Conservation (phyloP, 805 yeast genomes). For the Kluyveromyces aestuarii region DNA sequence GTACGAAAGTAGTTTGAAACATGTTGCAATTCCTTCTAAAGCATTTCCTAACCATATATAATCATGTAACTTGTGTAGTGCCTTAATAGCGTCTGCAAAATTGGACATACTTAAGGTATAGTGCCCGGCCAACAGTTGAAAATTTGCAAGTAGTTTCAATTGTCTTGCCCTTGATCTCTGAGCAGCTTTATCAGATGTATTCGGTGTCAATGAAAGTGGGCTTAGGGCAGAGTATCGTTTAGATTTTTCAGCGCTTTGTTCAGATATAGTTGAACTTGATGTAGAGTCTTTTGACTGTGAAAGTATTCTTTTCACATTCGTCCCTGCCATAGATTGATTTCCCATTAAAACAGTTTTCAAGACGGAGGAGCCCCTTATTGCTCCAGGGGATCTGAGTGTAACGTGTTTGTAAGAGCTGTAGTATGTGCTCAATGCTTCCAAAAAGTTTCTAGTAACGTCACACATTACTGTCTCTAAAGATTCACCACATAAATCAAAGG, state of each 20-base stretch:
- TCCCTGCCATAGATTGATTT: slow-evolving; percentile 4
- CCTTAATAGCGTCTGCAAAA: slow-evolving; percentile 62
- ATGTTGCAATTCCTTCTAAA: slow-evolving; percentile 69
- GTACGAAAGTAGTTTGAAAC: slow-evolving; percentile 50
- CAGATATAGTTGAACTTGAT: slow-evolving; percentile 5
- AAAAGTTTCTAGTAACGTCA: slow-evolving; percentile 57
- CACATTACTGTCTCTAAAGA: slow-evolving; percentile 58
- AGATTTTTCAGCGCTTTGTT: neutral
- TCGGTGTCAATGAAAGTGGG: slow-evolving; percentile 19
- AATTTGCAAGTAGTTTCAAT: slow-evolving; percentile 63
- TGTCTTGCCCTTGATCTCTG: slow-evolving; percentile 62
- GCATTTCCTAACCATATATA: slow-evolving; percentile 84
- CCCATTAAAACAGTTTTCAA: slow-evolving; percentile 28
- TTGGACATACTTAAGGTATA: slow-evolving; percentile 59
- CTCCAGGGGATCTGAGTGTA: slow-evolving; percentile 75
- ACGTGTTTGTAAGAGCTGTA: slow-evolving; percentile 71
- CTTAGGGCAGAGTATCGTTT: slow-evolving; percentile 24
- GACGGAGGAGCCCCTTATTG: slow-evolving; percentile 43
- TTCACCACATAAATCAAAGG: slow-evolving; percentile 5
- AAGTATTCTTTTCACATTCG: neutral
- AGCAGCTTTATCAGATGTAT: slow-evolving; percentile 27
- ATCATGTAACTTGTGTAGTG: slow-evolving; percentile 57
- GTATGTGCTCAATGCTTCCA: slow-evolving; percentile 54
- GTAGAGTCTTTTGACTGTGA: slow-evolving; percentile 2
- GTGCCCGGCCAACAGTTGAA: slow-evolving; percentile 74